A percentile compares a stretch with the other conserved stretches of the same genome.
Evolutionary conservation across 441 rosid species (phyloP).

Genomic region (Sinapis alba): DNA sequence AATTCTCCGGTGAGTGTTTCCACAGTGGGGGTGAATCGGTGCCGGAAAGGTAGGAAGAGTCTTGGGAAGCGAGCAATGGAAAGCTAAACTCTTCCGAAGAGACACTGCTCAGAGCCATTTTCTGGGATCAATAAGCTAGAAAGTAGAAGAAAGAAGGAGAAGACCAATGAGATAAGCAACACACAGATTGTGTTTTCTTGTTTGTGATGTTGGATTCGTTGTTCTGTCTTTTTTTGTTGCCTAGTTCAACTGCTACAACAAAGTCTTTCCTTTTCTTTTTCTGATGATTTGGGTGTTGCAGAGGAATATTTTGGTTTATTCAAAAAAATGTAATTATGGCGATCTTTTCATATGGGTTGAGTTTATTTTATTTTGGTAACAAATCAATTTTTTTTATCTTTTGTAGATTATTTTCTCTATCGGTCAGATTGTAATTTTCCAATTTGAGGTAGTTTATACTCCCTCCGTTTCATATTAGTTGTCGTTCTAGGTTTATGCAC

Average conservation of each 20-base stretch:
- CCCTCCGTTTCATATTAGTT: too few species aligned
- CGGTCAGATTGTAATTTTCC: too few species aligned
- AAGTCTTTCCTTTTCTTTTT: conserved; percentile 1
- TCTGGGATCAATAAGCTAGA: conserved; percentile 10
- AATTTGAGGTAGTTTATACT: too few species aligned
- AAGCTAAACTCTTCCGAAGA: conserved; percentile 65
- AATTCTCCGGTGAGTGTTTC: conserved; percentile 29
- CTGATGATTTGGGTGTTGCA: neutral
- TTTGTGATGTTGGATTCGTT: conserved; percentile 42
- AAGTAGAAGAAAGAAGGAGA: conserved; percentile 1
- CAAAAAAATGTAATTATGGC: neutral
- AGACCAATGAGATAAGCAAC: conserved; percentile 15
- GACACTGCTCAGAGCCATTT: conserved; percentile 22
- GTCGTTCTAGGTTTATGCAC: too few species aligned
- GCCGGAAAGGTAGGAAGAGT: conserved; percentile 20
- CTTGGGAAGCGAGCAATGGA: conserved; percentile 47
- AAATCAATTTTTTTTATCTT: neutral
- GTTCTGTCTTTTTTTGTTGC: conserved; percentile 13
- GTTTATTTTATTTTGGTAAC: neutral
- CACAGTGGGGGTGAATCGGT: conserved; percentile 79
- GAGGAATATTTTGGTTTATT: conserved; percentile 17
- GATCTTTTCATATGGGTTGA: conserved; percentile 1
- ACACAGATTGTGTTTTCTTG: conserved; percentile 38
- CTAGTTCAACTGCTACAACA: conserved; percentile 40
- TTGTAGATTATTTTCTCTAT: conserved; percentile 1